Evolutionary conservation across 805 yeast species (phyloP).

Genomic region (Wickerhamomyces bisporus): DNA sequence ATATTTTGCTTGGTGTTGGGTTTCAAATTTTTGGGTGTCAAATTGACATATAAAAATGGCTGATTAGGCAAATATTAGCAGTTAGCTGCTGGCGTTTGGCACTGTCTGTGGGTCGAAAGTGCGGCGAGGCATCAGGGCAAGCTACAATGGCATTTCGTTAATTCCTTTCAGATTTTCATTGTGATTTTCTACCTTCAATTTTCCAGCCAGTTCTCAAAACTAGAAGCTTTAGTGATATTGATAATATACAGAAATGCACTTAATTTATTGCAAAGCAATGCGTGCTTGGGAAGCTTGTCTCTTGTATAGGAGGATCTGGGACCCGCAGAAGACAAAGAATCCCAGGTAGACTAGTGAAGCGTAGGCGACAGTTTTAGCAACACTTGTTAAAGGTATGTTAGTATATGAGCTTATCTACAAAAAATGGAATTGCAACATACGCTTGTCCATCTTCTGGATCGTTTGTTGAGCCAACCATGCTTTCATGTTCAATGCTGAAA

Average conservation of each 20-base stretch:
- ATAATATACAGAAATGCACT: no score
- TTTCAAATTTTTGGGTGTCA: neutral
- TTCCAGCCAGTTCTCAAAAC: conserved; percentile 1
- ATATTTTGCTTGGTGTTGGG: no score
- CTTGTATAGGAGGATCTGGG: conserved; percentile 62
- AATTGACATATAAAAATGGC: neutral
- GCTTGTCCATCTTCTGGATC: conserved; percentile 94
- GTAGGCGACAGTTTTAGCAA: conserved; percentile 83
- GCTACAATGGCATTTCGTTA: no score
- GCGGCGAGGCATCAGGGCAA: no score
- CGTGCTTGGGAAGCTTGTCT: conserved; percentile 46
- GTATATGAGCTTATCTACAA: neutral
- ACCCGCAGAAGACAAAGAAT: conserved; percentile 87
- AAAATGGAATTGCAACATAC: conserved; percentile 26
- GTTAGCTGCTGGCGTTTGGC: no score
- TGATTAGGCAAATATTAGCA: neutral
- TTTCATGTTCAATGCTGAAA: conserved; percentile 76
- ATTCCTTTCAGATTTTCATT: no score
- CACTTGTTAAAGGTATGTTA: conserved; percentile 30
- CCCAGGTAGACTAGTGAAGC: conserved; percentile 80
- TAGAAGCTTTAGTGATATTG: neutral
- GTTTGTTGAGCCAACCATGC: conserved; percentile 85
- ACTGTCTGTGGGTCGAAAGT: no score
- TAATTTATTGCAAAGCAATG: conserved; percentile 39
- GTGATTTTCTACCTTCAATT: no score